These are phyloP conservation scores for Kalmusia sp. DNA, from an alignment of 2,329 filamentous ascomycete species.

Conservation along the genomic window DNA sequence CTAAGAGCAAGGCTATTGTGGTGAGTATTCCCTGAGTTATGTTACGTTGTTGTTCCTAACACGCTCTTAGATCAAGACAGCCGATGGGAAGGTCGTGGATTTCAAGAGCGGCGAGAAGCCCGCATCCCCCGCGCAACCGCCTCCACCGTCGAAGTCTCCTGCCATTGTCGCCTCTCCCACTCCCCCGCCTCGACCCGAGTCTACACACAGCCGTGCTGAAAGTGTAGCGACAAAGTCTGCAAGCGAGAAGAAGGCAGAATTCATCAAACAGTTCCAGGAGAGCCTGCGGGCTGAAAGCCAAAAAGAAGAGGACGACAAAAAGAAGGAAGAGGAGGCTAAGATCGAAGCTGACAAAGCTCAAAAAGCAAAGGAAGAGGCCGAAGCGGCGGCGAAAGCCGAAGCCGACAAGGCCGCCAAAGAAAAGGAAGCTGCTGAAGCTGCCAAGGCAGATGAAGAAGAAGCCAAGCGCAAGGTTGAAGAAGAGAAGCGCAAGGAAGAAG, in stretches of 20 bases:
- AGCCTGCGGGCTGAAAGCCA: constrained; percentile 53
- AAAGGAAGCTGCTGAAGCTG: constrained; percentile 41
- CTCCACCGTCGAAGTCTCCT: constrained; percentile 61
- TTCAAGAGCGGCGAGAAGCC: constrained; percentile 57
- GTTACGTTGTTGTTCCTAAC: constrained; percentile 1
- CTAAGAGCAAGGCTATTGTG: constrained; percentile 76
- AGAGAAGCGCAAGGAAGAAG: constrained; percentile 55
- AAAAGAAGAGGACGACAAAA: constrained; percentile 66
- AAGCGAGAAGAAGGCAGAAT: constrained; percentile 70
- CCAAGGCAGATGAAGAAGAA: constrained; percentile 38
- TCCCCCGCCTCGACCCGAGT: constrained; percentile 71
- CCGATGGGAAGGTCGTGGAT: constrained; percentile 77
- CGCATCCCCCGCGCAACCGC: constrained; percentile 51
- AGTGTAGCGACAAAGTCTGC: constrained; percentile 75
- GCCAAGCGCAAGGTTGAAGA: constrained; percentile 53
- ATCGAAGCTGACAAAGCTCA: constrained; percentile 49
- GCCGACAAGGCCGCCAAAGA: constrained; percentile 38
- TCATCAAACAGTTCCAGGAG: constrained; percentile 73
- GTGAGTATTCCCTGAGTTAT: not conserved
- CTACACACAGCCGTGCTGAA: constrained; percentile 74
- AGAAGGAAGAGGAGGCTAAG: constrained; percentile 52
- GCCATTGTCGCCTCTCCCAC: constrained; percentile 73
- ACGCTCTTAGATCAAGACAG: constrained; percentile 70
- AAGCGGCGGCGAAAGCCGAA: constrained; percentile 38
- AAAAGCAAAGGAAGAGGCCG: constrained; percentile 50